phyloP scores from a whole-genome alignment of 2,329 filamentous ascomycete species.

The Botrytis porri region DNA sequence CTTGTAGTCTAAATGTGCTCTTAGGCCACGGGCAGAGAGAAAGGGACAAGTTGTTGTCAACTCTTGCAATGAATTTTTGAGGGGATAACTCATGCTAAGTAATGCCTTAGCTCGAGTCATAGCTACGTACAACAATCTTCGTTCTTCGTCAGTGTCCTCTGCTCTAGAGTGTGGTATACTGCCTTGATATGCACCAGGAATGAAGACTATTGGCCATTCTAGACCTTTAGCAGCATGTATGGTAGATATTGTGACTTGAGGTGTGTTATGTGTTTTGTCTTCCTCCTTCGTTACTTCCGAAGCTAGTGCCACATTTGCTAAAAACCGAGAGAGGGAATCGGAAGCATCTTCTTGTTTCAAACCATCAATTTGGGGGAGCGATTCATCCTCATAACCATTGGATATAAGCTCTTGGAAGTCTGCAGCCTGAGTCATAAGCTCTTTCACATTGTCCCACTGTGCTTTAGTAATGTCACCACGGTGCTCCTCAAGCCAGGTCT shows the following conservation, averaged over 20 bases:
- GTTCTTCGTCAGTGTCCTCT: conserved; percentile 83
- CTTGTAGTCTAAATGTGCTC: conserved; percentile 52
- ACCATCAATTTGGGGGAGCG: conserved; percentile 66
- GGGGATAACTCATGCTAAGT: conserved; percentile 79
- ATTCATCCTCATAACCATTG: conserved; percentile 48
- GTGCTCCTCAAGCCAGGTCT: conserved; percentile 68
- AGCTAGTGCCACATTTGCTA: conserved; percentile 87
- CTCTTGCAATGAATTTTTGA: conserved; percentile 61
- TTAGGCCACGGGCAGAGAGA: conserved; percentile 55
- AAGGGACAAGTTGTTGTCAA: conserved; percentile 70
- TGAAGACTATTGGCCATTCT: conserved; percentile 94
- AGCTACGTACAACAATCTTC: conserved; percentile 86
- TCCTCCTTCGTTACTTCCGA: conserved; percentile 70
- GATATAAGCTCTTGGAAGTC: conserved; percentile 54
- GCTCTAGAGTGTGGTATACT: conserved; percentile 86
- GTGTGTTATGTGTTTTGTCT: conserved; percentile 52
- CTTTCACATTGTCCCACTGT: conserved; percentile 84
- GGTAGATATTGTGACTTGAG: conserved; percentile 84
- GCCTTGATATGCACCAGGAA: conserved; percentile 84
- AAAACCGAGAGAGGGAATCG: conserved; percentile 66
- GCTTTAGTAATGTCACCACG: conserved; percentile 73
- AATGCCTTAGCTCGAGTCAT: conserved; percentile 91
- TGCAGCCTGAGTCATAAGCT: conserved; percentile 75
- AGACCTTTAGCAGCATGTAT: conserved; percentile 95
- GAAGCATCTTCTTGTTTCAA: conserved; percentile 66